Base-by-base conservation (phyloP, 2,329 filamentous ascomycete genomes). In the Reticulascus tulasneorum region DNA sequence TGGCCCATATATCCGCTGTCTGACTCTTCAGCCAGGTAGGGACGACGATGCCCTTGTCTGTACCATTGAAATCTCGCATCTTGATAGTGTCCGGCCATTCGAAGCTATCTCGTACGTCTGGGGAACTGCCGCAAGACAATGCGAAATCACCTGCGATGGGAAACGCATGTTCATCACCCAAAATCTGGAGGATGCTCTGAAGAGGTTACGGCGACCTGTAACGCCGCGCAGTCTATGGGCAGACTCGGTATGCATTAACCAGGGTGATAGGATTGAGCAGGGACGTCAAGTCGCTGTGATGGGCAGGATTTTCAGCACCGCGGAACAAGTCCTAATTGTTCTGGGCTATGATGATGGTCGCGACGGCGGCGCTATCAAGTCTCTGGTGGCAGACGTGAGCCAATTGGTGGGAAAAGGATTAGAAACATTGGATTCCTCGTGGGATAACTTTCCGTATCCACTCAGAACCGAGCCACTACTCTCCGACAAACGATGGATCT, bases 241-340 rank as follows among this genome's bases (percentile, higher is more conserved):
- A 4, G 60, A 64, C 31, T 59, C 63, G 42, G 44, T 64, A 25
- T 64, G 60, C 42, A 63, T 64, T 35, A 60, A 64, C 37, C 60
- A 64, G 44, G 47, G 51, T 6, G 54, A 64, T 29, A 43, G 56
- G 12, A 38, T 38, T 2, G 60, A 64, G 39, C 49, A 58, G 17
- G 54, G 55, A 31, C 47, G 46, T 13, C 60, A 64, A 47, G 60
- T 63, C 11, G 44, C 44, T 23, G 35, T 64, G 11, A 64, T 64
- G 60, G 59, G 60, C 33, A 43, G 46, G 9, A 55, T 63, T 6
- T 63, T 60, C 40, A 51, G 54, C 23, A 53, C 50, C 18, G 59
- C 60, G 6, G 22, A 42, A 5, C 50, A 46, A 16, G 50, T 60
- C 9, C 40, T 60, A 17, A 57, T 63, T 26, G 63, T 60, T 58